Evolutionary conservation across 2,329 filamentous ascomycete species (phyloP), one percentile per base, ranked within the genome.

Genomic region (Exophiala xenobiotica): DNA sequence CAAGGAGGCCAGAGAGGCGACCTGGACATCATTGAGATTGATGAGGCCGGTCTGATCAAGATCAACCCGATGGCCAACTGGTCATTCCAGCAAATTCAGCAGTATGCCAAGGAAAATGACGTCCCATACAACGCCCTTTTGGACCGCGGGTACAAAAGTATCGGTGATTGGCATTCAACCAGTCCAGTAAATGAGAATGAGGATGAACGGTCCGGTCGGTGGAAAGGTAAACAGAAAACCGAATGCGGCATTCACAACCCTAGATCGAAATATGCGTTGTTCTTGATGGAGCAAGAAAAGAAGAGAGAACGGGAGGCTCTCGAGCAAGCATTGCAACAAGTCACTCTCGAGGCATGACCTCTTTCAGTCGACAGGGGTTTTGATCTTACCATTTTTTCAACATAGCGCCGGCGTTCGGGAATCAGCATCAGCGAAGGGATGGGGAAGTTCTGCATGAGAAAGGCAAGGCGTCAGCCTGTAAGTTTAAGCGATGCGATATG

Each of bases 241-340:
- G 93, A 99, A 77, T 99, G 93, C 70, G 93, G 93, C 41, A 97
- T 99, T 67, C 93, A 99, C 82, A 97, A 97, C 79, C 95, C 93
- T 73, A 86, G 91, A 70, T 95, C 89, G 52, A 86, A 90, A 62
- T 99, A 97, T 66, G 88, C 90, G 8, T 84, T 91, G 72, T 96
- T 87, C 72, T 74, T 95, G 49, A 78, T 79, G 64, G 83, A 90
- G 55, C 81, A 87, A 70, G 85, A 90, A 67, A 74, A 78, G 65
- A 85, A 88, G 76, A 75, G 78, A 58, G 77, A 84, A 61, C 79
- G 82, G 58, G 74, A 80, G 61, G 78, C 76, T 35, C 63, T 82
- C 31, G 65, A 70, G 5, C 68, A 74, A 56, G 73, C 74, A 22
- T 55, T 77, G 27, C 53, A 65, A 35, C 51, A 49, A 43, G 55